Percentiles rank a stretch among this genome's conserved stretches.
These are phyloP conservation scores for Cyberlindnera misumaiensis DNA, from an alignment of 805 yeast species.

Conservation along the genomic window DNA sequence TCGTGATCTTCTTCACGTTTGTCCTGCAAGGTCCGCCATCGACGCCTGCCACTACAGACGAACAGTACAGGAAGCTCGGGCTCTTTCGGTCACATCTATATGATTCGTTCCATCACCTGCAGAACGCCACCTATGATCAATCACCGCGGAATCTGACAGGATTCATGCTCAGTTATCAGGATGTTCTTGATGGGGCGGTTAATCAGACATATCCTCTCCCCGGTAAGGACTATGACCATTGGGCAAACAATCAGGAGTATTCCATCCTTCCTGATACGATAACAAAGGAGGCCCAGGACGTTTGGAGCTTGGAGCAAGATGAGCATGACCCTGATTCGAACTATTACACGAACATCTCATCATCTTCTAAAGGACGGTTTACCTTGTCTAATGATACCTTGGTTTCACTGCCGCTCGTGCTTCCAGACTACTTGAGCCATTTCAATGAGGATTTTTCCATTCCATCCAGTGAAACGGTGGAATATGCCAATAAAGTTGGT, in stretches of 20 bases:
- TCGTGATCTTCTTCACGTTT: constrained; percentile 25
- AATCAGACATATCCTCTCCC: constrained; percentile 54
- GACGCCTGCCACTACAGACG: constrained; percentile 21
- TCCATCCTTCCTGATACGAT: constrained; percentile 57
- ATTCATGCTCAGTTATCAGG: constrained; percentile 56
- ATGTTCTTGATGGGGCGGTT: constrained; percentile 38
- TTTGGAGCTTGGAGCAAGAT: constrained; percentile 42
- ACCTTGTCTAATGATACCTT: constrained; percentile 15
- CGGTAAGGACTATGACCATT: constrained; percentile 34
- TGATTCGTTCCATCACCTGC: constrained; percentile 29
- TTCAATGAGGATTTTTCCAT: constrained; percentile 13
- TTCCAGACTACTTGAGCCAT: constrained; percentile 17
- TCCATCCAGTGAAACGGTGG: not conserved
- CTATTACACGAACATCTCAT: constrained; percentile 41
- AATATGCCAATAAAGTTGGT: constrained; percentile 7
- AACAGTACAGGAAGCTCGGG: constrained; percentile 32
- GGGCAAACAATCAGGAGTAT: constrained; percentile 42
- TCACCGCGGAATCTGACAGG: constrained; percentile 77
- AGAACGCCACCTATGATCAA: constrained; percentile 34
- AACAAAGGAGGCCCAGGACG: constrained; percentile 36
- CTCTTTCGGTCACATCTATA: constrained; percentile 30
- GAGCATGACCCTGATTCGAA: constrained; percentile 8
- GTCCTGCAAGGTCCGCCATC: constrained; percentile 36
- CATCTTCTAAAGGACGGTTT: constrained; percentile 40
- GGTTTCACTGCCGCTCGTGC: constrained; percentile 14